Evolutionary conservation across 192 early-diverging fungal genomes (phyloP).

Genomic region (Allomyces javanicus): DNA sequence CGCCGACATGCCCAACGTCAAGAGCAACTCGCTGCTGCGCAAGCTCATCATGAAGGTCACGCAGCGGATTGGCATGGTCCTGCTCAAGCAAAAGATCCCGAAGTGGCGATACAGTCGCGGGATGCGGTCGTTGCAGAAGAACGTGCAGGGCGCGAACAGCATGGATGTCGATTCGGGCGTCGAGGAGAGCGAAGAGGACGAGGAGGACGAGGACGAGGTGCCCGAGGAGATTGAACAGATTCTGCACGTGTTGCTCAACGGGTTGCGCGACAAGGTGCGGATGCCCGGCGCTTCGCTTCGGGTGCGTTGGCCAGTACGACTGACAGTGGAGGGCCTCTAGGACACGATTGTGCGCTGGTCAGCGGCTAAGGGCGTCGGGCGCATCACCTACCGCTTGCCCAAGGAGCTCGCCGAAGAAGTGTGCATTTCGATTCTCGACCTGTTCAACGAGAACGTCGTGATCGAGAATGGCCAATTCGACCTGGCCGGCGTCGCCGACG

Average conservation of each 20-base stretch:
- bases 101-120: constrained; percentile 53
- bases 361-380: constrained; percentile 85
- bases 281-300: too few relatives aligned
- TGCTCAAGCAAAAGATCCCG: constrained; percentile 46
- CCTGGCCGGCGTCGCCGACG: constrained; percentile 63
- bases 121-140: constrained; percentile 32
- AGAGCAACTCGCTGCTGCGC: constrained; percentile 49
- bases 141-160: constrained; percentile 19
- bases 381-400: constrained; percentile 64
- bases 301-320: neutral
- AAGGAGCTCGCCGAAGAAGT: constrained; percentile 65
- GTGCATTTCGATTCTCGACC: constrained; percentile 46
- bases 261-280: constrained; percentile 52
- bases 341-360: constrained; percentile 96
- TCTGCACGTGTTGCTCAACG: constrained; percentile 63
- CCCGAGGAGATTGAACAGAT: constrained; percentile 66
- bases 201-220: constrained; percentile 48
- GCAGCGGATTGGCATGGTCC: constrained; percentile 65
- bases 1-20: constrained; percentile 26
- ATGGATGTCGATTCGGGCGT: constrained; percentile 13
- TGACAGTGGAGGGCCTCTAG: constrained; percentile 4
- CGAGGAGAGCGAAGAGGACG: constrained; percentile 14
- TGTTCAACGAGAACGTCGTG: constrained; percentile 67
- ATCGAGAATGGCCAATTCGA: constrained; percentile 20
- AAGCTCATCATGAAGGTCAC: constrained; percentile 66